These are phyloP conservation scores for Pyrenochaeta sp. DNA, from an alignment of 2,329 filamentous ascomycete genomes.

Conservation along the genomic window DNA sequence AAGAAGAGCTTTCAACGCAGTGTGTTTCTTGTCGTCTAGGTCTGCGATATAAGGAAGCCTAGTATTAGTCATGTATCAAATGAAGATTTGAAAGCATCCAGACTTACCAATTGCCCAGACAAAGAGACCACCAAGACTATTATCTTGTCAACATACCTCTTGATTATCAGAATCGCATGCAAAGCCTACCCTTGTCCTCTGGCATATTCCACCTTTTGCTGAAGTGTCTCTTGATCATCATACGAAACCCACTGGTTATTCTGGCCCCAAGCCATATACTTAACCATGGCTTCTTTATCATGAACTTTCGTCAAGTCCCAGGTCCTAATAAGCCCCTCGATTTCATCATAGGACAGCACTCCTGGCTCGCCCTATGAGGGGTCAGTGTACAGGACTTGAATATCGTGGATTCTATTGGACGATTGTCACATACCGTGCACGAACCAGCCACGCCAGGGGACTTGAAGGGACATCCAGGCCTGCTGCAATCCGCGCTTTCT, in stretches of 20 bases:
- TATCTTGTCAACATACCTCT: neutral
- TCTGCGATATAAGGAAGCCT: too few relatives aligned
- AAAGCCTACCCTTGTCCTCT: constrained; percentile 5
- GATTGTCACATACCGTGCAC: too few relatives aligned
- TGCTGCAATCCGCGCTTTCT: constrained; percentile 9
- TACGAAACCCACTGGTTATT: constrained; percentile 36
- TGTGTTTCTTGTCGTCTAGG: constrained; percentile 1
- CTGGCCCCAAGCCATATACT: constrained; percentile 24
- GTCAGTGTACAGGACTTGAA: too few relatives aligned
- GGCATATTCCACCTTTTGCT: constrained; percentile 58
- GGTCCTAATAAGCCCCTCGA: neutral
- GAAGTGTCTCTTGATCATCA: constrained; percentile 49
- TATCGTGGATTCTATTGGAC: too few relatives aligned
- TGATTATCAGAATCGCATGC: neutral
- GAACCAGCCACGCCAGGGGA: neutral
- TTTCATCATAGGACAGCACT: neutral
- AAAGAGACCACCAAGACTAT: neutral
- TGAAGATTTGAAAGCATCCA: too few relatives aligned
- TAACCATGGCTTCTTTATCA: constrained; percentile 2
- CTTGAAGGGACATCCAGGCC: constrained; percentile 9
- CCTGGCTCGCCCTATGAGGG: neutral
- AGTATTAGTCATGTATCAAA: too few relatives aligned
- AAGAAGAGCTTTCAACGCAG: neutral
- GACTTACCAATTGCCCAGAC: constrained; percentile 2
- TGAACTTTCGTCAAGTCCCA: neutral